Conservation (phyloP, 768 basidiomycete species). For the Suillus lakei region DNA sequence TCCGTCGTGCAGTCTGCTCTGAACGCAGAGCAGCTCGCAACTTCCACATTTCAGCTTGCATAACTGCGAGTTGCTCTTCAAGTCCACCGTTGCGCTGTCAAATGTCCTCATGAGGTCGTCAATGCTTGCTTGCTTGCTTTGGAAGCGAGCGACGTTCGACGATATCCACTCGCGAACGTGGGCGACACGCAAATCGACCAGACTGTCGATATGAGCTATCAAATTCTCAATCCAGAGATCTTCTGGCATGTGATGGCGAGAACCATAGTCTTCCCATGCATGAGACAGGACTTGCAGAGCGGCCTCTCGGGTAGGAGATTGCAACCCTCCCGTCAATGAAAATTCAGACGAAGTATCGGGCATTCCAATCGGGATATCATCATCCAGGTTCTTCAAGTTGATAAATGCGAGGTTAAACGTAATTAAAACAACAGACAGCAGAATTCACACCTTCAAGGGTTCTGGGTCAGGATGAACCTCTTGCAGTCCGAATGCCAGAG, state of each 20-base stretch:
- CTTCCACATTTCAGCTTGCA: conserved; percentile 52
- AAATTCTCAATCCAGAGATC: conserved; percentile 47
- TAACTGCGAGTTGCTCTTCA: conserved; percentile 50
- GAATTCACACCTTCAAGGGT: conserved; percentile 49
- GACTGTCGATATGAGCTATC: conserved; percentile 39
- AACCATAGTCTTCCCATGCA: conserved; percentile 36
- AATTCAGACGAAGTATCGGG: conserved; percentile 44
- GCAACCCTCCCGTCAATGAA: conserved; percentile 24
- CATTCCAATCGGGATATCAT: conserved; percentile 43
- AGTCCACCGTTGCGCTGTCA: conserved; percentile 46
- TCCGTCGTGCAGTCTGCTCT: conserved; percentile 47
- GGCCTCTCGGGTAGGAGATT: neutral
- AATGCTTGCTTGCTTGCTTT: conserved; percentile 46
- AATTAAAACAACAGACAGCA: neutral
- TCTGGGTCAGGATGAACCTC: conserved; percentile 52
- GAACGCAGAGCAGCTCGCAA: conserved; percentile 57
- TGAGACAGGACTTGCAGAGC: conserved; percentile 17
- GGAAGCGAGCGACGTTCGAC: conserved; percentile 54
- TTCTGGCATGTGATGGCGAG: conserved; percentile 44
- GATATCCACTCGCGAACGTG: conserved; percentile 58
- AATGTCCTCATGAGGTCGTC: conserved; percentile 49
- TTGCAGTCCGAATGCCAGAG: conserved; percentile 51
- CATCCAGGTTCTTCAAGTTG: conserved; percentile 63
- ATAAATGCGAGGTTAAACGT: neutral
- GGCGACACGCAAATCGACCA: conserved; percentile 49